These are phyloP conservation scores for Claviceps quebecensis DNA, from an alignment of 2,329 filamentous ascomycete species.

Conservation along the genomic window DNA sequence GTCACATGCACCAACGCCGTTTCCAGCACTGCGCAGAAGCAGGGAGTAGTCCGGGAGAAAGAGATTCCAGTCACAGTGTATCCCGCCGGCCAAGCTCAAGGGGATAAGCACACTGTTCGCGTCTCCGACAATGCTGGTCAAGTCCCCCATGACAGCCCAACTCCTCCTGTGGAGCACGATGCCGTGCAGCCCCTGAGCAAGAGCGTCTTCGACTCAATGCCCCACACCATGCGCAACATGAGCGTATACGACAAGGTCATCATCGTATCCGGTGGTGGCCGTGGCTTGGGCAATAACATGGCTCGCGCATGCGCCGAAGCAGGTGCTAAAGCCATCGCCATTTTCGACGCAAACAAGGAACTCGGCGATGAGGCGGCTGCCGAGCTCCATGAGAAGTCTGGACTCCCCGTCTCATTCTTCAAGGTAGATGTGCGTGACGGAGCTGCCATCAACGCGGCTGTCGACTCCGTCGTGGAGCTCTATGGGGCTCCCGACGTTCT, in stretches of 20 bases:
- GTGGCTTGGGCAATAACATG: conserved; percentile 68
- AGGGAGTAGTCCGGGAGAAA: conserved; percentile 41
- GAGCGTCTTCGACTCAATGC: conserved; percentile 40
- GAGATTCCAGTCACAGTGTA: conserved; percentile 44
- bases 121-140: conserved; percentile 29
- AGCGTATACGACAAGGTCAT: conserved; percentile 56
- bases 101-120: conserved; percentile 42
- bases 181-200: conserved; percentile 37
- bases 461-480: conserved; percentile 49
- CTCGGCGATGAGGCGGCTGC: conserved; percentile 56
- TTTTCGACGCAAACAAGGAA: conserved; percentile 66
- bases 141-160: conserved; percentile 27
- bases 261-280: conserved; percentile 60
- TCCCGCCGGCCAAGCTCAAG: conserved; percentile 30
- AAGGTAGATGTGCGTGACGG: conserved; percentile 66
- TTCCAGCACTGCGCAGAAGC: conserved; percentile 29
- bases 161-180: conserved; percentile 29
- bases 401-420: conserved; percentile 61
- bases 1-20: conserved; percentile 17
- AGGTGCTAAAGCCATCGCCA: conserved; percentile 57
- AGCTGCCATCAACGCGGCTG: conserved; percentile 53
- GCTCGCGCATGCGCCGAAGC: conserved; percentile 64
- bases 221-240: conserved; percentile 55
- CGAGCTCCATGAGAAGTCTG: conserved; percentile 58
- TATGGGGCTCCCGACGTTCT: conserved; percentile 60